These are phyloP conservation scores for Nitzschia sp. DNA, from an alignment of 108 stramenopile genomes.

Conservation along the genomic window DNA sequence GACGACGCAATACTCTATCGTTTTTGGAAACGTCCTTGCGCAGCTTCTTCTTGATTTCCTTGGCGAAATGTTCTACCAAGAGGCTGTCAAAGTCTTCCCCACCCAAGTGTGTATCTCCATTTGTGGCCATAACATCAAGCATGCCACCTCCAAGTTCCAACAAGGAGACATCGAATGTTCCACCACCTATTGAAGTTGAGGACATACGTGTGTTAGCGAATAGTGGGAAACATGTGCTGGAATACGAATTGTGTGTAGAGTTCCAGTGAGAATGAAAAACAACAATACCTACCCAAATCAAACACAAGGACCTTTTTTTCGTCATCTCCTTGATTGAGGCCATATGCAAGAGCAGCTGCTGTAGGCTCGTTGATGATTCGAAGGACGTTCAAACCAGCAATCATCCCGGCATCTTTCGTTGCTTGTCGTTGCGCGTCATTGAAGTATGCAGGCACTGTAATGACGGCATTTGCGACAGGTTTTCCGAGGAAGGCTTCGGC, in stretches of 20 bases:
- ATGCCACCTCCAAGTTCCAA: constrained; percentile 92
- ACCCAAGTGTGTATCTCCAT: constrained; percentile 91
- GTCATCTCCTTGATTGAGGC: constrained; percentile 51
- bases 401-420: constrained; percentile 93
- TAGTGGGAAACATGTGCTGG: no score
- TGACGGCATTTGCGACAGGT: constrained; percentile 83
- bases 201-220: no score
- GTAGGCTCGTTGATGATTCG: constrained; percentile 99
- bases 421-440: constrained; percentile 97
- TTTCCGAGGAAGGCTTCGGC: constrained; percentile 90
- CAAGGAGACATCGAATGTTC: constrained; percentile 77
- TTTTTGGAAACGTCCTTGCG: constrained; percentile 63
- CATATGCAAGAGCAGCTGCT: constrained; percentile 97
- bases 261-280: no score
- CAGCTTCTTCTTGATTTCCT: constrained; percentile 53
- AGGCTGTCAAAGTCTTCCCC: constrained; percentile 91
- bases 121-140: constrained; percentile 88
- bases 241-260: no score
- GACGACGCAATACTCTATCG: constrained; percentile 78
- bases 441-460: constrained; percentile 98
- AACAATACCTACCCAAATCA: constrained; percentile 90
- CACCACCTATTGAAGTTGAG: not conserved
- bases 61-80: constrained; percentile 89
- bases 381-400: constrained; percentile 92
- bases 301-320: constrained; percentile 95